phyloP scores from a whole-genome alignment of 2,329 filamentous ascomycete species.

The Colletotrichum orbiculare region DNA sequence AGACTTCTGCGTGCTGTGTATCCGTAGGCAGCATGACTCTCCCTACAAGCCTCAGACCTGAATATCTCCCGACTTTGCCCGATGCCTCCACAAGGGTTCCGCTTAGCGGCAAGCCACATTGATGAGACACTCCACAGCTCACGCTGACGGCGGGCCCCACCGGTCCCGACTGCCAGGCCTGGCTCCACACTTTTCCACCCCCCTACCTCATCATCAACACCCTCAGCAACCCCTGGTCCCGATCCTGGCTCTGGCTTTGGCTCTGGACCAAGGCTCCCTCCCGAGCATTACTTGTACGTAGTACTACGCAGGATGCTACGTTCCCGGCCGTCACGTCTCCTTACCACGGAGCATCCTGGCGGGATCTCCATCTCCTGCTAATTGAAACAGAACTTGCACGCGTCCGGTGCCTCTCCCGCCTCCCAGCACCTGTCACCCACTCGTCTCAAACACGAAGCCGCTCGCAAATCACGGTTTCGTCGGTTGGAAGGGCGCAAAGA shows the following conservation, averaged over 20 bases:
- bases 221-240: slow-evolving; percentile 8
- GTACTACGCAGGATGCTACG: too few species aligned
- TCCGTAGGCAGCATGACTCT: slow-evolving; percentile 29
- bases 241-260: slow-evolving; percentile 5
- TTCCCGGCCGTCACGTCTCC: slow-evolving; percentile 10
- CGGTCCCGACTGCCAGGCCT: slow-evolving; percentile 33
- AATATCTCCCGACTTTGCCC: slow-evolving; percentile 33
- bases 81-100: slow-evolving; percentile 31
- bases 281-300: neutral
- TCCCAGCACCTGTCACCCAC: slow-evolving; percentile 22
- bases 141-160: slow-evolving; percentile 27
- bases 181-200: slow-evolving; percentile 29
- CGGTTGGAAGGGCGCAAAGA: slow-evolving; percentile 26
- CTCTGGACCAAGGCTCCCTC: slow-evolving; percentile 19
- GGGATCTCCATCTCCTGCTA: slow-evolving; percentile 23
- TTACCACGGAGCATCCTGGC: slow-evolving; percentile 12
- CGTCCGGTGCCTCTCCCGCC: slow-evolving; percentile 14
- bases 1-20: slow-evolving; percentile 20
- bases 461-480: slow-evolving; percentile 28
- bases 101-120: slow-evolving; percentile 33
- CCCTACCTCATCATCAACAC: neutral
- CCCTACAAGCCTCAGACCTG: slow-evolving; percentile 28
- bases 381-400: slow-evolving; percentile 35
- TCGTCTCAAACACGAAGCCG: slow-evolving; percentile 32
- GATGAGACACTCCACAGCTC: slow-evolving; percentile 16